Base-by-base conservation (phyloP, 2,329 filamentous ascomycete species). In the Piedraia hortae region DNA sequence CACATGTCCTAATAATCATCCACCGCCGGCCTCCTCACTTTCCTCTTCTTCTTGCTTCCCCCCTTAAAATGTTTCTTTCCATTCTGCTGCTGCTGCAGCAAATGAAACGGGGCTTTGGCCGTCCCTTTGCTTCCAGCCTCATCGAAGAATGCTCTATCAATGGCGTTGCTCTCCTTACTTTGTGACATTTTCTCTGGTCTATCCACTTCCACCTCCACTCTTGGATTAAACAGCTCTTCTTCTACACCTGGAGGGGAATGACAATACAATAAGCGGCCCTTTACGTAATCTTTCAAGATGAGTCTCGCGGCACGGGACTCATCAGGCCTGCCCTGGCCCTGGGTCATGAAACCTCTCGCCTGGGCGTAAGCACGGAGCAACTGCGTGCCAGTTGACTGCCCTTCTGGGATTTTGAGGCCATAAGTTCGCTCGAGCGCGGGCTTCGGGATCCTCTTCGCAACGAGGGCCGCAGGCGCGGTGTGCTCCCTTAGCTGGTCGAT, bases 401-500 rank as follows among this genome's bases (percentile, higher is more conserved):
- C 85, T 52, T 97, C 85, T 43, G 93, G 85, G 1, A 71, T 34
- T 37, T 70, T 71, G 49, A 97, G 80, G 23, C 85, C 85, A 45
- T 97, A 97, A 3, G 90, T 54, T 14, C 78, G 77, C 45, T 97
- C 85, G 4, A 97, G 51, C 50, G 90, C 93, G 5, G 60, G 50
- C 41, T 85, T 67, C 1, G 85, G 88, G 24, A 97, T 77, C 23
- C 85, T 63, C 27, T 71, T 61, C 1, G 80, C 67, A 13, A 97
- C 71, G 3, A 97, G 59, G 0, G 64, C 67, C 10, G 70, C 69
- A 1, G 85, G 85, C 2, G 85, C 85, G 3, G 67, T 80, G 51
- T 72, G 89, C 42, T 97, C 85, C 30, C 85, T 65, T 34, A 93
- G 59, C 47, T 97, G 85, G 44, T 97, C 85, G 36, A 97, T 97